Base-by-base conservation (phyloP, 305 asterid genomes). In the Fraxinus xanthoxyloides region DNA sequence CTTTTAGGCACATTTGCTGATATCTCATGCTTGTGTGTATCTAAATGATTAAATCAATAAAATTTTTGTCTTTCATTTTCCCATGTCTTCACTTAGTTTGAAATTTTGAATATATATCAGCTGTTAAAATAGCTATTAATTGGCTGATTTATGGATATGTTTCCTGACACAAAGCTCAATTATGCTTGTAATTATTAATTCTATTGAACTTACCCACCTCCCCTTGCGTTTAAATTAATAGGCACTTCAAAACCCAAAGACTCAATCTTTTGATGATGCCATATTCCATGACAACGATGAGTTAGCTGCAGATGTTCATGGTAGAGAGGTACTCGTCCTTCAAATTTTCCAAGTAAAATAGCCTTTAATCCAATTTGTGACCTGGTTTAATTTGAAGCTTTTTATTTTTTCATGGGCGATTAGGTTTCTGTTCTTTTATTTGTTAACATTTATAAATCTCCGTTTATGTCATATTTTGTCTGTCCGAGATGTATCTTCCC, bases 221-320 rank as follows among this genome's bases (percentile, higher is more conserved):
- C 34, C 59, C 65, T 51, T 13, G n/a, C 35, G 70, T 75, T 65
- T 81, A 82, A 84, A 79, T 54, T 78, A 85, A 77, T 86, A 86
- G 90, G 87, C 59, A 70, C 83, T 76, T 74, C 89, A 75, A 65
- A 78, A 75, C 78, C 91, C 85, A 30, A 88, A 88, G 86, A 54
- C 76, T 40, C 90, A 90, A 81, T n/a, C 54, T 82, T 80, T 77
- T 69, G 84, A 85, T 43, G 84, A 80, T 82, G 84, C 46, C 78
- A 78, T 85, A 23, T 82, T 79, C 76, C 23, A 78, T 38, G 32
- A 72, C 76, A 56, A 23, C 79, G 76, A 81, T 59, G 87, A 77
- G 79, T 78, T 77, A 63, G 77, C 88, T 56, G 87, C 81, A 84
- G 82, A 79, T 77, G 80, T n/a, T 82, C 86, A 9, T 30, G 73